phyloP scores from a whole-genome alignment of 352 stramenopile genomes.

The Pythium dissimile region DNA sequence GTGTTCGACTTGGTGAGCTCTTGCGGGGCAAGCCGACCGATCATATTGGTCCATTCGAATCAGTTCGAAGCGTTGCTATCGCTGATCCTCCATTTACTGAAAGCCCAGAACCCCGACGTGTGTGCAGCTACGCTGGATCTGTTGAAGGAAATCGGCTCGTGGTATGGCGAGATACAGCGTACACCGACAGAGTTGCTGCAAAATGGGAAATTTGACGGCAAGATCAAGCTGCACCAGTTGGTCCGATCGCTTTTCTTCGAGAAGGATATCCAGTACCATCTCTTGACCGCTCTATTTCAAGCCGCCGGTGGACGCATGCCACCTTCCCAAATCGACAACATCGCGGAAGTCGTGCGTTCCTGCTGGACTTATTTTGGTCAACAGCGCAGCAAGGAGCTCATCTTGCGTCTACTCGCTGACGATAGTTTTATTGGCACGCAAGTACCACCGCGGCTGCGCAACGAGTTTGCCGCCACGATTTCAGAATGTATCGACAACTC shows the following conservation, averaged over 20 bases:
- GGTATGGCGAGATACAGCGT: conserved; percentile 72
- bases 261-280: conserved; percentile 70
- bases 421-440: conserved; percentile 58
- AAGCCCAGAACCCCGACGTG: conserved; percentile 65
- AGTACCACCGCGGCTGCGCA: conserved; percentile 44
- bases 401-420: conserved; percentile 53
- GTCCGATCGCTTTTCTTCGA: conserved; percentile 78
- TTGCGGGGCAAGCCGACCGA: conserved; percentile 49
- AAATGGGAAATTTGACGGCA: conserved; percentile 42
- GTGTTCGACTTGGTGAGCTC: conserved; percentile 60
- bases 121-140: conserved; percentile 54
- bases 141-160: conserved; percentile 56
- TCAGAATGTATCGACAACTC: conserved; percentile 67
- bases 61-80: conserved; percentile 58
- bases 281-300: conserved; percentile 67
- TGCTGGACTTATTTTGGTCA: conserved; percentile 72
- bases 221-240: conserved; percentile 52
- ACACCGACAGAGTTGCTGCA: conserved; percentile 47
- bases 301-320: conserved; percentile 55
- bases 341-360: conserved; percentile 67
- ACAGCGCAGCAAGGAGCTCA: conserved; percentile 57
- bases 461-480: conserved; percentile 60
- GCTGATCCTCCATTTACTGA: conserved; percentile 57
- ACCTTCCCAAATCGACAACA: conserved; percentile 55
- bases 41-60: conserved; percentile 65